Evolutionary conservation across 805 yeast species (phyloP), one percentile per base, ranked within the genome.

Genomic region (Ogataea methylovora): DNA sequence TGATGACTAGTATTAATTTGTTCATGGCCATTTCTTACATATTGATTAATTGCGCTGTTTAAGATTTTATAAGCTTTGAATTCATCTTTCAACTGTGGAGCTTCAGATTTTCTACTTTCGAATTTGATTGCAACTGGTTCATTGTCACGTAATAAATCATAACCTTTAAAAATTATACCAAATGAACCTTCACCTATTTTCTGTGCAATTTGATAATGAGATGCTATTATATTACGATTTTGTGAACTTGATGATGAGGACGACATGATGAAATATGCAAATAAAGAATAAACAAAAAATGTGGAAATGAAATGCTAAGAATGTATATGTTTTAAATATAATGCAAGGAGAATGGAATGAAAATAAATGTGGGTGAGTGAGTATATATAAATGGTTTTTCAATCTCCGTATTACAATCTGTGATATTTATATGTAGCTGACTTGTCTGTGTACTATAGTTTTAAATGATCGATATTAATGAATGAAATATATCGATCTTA

Each of bases 131-230:
- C 92, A 22, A 83, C 90, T 16, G 76, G 68, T 38, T 52, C 57
- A 35, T 58, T 58, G 31, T 78, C 76, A 42, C 81, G 73, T 40
- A 83, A 61, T 41, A 84, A 61, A 51, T 84, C 84, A 37, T 76
- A 73, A 27, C 94, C 94, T 60, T 83, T 87, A 56, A 83, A 84
- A 34, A 84, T 79, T 8, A 83, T 82, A 24, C 94, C 94, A 63
- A 84, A 84, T 0, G 92, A 82, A 2, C 94, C 94, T 53, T 84
- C 92, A 24, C 94, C 94, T 35, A 84, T 84, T 57, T 84, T 84
- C 50, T 82, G 81, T 8, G 90, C 92, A 37, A 82, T 74, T 44
- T 79, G 80, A 58, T 79, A 84, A 55, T 84, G 94, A 27, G 71
- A 65, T 7, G 79, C 80, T 33, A 61, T 60, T 14, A 61, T 56